These are phyloP conservation scores for Coffea canephora DNA, from an alignment of 257 asterid genomes.

Conservation along the genomic window DNA sequence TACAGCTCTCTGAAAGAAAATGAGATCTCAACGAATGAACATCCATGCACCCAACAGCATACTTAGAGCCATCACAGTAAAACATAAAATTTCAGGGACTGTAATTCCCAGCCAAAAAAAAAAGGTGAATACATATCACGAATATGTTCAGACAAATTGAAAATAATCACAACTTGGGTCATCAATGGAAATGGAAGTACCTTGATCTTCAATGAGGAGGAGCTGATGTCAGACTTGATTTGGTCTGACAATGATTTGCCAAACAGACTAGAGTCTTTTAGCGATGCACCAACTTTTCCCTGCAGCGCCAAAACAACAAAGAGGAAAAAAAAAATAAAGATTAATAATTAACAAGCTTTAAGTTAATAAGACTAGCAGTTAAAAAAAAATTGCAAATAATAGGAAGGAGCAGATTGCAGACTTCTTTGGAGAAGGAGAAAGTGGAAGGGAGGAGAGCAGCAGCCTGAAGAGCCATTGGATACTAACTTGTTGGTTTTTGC, in stretches of 20 bases:
- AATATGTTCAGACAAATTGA: neutral
- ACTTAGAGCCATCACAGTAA: neutral
- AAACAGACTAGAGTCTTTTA: conserved; percentile 62
- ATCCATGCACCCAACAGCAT: neutral
- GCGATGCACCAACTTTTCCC: conserved; percentile 56
- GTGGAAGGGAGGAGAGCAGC: conserved; percentile 64
- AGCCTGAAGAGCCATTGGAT: conserved; percentile 75
- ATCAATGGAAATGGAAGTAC: conserved; percentile 20
- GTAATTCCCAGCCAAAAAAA: neutral
- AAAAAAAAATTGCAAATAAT: neutral
- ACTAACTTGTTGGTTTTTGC: neutral
- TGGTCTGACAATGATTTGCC: conserved; percentile 67
- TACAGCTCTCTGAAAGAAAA: conserved; percentile 15
- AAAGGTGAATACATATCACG: neutral
- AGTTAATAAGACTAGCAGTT: neutral
- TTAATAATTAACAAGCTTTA: neutral
- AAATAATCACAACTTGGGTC: neutral
- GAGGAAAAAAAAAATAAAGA: neutral
- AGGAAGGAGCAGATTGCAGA: conserved; percentile 1
- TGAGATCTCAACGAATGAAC: neutral
- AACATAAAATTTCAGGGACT: neutral
- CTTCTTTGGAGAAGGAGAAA: conserved; percentile 73
- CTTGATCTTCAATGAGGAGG: conserved; percentile 52
- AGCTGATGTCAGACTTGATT: conserved; percentile 44
- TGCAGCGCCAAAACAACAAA: conserved; percentile 16